Evolutionary conservation across 1,284 basidiomycete species (phyloP).

Genomic region (Fistulina hepatica): DNA sequence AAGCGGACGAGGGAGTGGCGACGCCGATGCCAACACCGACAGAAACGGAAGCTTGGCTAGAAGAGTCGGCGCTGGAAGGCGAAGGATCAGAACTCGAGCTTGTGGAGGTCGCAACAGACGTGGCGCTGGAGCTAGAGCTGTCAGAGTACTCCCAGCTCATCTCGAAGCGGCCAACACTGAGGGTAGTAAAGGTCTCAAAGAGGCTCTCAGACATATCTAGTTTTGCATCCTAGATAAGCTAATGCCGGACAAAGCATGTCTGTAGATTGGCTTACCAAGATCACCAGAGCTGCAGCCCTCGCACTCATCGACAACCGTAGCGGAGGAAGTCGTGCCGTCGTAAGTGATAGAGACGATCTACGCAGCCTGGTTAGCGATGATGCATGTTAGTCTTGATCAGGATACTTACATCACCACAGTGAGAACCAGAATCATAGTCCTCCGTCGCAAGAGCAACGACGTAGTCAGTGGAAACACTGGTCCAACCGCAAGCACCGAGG

Average conservation of each 20-base stretch:
- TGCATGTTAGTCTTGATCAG: neutral
- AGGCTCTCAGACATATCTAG: conserved; percentile 24
- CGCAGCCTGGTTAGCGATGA: neutral
- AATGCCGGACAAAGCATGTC: neutral
- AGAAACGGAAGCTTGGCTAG: no score
- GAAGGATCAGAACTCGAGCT: no score
- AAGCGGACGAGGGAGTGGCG: no score
- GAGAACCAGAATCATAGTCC: conserved; percentile 23
- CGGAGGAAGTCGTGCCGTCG: neutral
- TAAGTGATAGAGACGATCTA: conserved; percentile 4
- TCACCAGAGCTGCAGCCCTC: neutral
- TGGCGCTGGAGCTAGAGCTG: no score
- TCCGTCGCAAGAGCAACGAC: conserved; percentile 26
- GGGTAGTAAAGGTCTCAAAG: conserved; percentile 20
- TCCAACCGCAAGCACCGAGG: conserved; percentile 28
- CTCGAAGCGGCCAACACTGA: conserved; percentile 20
- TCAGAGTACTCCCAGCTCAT: conserved; percentile 21
- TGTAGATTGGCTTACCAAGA: conserved; percentile 1
- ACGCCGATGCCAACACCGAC: no score
- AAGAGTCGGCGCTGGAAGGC: no score
- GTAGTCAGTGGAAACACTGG: conserved; percentile 20
- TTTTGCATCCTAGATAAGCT: no score
- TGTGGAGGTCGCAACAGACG: no score
- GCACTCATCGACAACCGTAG: conserved; percentile 5
- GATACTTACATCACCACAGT: conserved; percentile 26